phyloP scores from a whole-genome alignment of 306 rosid genomes.

The Sophora flavescens region DNA sequence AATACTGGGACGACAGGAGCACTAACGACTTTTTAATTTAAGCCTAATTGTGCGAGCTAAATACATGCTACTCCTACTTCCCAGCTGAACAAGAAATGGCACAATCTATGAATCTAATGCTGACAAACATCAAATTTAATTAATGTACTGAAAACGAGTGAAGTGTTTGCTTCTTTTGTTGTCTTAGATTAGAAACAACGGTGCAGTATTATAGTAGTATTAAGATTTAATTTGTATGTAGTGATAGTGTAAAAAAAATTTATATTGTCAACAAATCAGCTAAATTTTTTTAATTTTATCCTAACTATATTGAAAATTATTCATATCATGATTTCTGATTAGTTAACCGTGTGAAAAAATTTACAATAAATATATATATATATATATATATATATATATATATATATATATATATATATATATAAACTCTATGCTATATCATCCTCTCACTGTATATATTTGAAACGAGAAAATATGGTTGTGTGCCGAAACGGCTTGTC shows the following conservation, averaged over 20 bases:
- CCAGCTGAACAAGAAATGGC: slow-evolving; percentile 8
- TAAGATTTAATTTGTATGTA: too few relatives aligned
- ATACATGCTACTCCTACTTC: slow-evolving; percentile 36
- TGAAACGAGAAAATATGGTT: slow-evolving; percentile 21
- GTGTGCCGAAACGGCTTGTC: slow-evolving; percentile 56
- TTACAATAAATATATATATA: too few relatives aligned
- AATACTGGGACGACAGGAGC: slow-evolving; percentile 19
- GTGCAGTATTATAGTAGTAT: not conserved
- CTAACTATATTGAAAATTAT: too few relatives aligned
- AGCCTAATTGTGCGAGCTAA: slow-evolving; percentile 38
- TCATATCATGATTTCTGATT: too few relatives aligned
- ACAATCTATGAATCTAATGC: slow-evolving; percentile 28
- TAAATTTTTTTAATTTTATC: too few relatives aligned
- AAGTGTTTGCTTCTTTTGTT: not conserved
- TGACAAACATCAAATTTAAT: slow-evolving; percentile 9
- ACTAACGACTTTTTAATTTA: slow-evolving; percentile 11
- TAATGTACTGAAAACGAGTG: not conserved
- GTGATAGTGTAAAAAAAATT: too few relatives aligned
- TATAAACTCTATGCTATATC: too few relatives aligned
- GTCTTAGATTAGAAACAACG: not conserved
- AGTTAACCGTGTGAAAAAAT: too few relatives aligned
- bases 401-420: too few relatives aligned
- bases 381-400: too few relatives aligned
- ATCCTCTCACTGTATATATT: not conserved
- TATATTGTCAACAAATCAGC: too few relatives aligned